Evolutionary conservation across 768 basidiomycete genomes (phyloP).

Genomic region (Terana coerulea): DNA sequence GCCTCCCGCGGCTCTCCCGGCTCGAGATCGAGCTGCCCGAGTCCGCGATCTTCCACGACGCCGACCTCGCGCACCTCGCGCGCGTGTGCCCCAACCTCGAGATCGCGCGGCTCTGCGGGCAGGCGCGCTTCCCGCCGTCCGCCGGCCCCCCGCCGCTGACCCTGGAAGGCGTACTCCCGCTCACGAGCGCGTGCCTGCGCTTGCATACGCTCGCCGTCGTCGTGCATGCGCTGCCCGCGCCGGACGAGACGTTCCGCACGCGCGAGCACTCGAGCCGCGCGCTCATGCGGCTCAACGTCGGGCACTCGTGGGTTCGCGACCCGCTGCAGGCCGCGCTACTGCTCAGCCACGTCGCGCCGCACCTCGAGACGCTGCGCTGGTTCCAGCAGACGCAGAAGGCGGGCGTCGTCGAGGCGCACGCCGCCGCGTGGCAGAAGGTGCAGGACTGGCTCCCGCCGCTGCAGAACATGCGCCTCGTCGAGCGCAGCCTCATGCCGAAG

Average conservation of each 20-base stretch:
- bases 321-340: conserved; percentile 68
- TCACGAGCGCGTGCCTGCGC: conserved; percentile 54
- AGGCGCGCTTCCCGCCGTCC: conserved; percentile 57
- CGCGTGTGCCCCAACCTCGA: conserved; percentile 66
- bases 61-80: conserved; percentile 57
- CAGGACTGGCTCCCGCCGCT: conserved; percentile 69
- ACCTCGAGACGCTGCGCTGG: conserved; percentile 66
- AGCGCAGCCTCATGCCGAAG: conserved; percentile 41
- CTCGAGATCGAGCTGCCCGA: conserved; percentile 79
- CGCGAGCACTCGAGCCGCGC: conserved; percentile 56
- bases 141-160: conserved; percentile 53
- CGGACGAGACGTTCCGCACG: conserved; percentile 42
- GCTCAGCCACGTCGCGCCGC: conserved; percentile 74
- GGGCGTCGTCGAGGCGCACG: conserved; percentile 64
- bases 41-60: conserved; percentile 59
- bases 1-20: conserved; percentile 52
- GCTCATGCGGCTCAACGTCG: conserved; percentile 67
- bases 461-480: conserved; percentile 59
- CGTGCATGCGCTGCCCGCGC: conserved; percentile 51
- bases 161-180: conserved; percentile 56
- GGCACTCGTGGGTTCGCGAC: conserved; percentile 70
- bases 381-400: conserved; percentile 77
- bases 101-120: conserved; percentile 61
- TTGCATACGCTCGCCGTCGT: conserved; percentile 66
- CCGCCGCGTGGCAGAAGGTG: conserved; percentile 65